phyloP scores from a whole-genome alignment of 306 rosid species.

The Ormosia semicastrata region DNA sequence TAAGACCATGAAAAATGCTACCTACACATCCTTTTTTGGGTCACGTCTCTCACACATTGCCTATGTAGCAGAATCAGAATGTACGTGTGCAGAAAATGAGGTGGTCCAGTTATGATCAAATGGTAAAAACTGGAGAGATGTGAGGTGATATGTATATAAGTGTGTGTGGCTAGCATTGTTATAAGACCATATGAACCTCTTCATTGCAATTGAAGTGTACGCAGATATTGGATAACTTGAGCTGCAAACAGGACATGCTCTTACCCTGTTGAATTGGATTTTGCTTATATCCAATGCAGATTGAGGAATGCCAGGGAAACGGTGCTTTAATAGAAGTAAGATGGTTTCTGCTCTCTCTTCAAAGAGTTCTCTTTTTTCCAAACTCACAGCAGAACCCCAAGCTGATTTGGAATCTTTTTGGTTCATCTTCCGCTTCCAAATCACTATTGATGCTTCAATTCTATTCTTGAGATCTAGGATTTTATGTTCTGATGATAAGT shows the following conservation, averaged over 20 bases:
- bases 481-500: constrained; percentile 88
- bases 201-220: background rate
- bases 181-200: background rate
- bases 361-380: constrained; percentile 92
- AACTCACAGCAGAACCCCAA: constrained; percentile 94
- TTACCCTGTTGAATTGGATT: constrained; percentile 83
- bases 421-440: constrained; percentile 94
- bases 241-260: background rate
- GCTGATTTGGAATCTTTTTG: constrained; percentile 86
- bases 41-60: too few relatives aligned
- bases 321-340: constrained; percentile 82
- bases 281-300: constrained; percentile 88
- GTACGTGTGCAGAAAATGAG: too few relatives aligned
- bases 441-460: constrained; percentile 93
- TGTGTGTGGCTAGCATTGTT: too few relatives aligned
- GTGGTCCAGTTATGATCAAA: too few relatives aligned
- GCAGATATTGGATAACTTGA: background rate
- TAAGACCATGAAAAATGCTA: background rate
- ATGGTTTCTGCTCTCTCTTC: constrained; percentile 99
- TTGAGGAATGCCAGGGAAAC: constrained; percentile 95
- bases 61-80: too few relatives aligned
- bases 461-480: constrained; percentile 83
- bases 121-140: too few relatives aligned
- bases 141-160: too few relatives aligned
- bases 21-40: too few relatives aligned